Percentiles rank a stretch among this genome's conserved stretches.
Evolutionary conservation across 805 yeast species (phyloP).

Genomic region (Hanseniaspora clermontiae): DNA sequence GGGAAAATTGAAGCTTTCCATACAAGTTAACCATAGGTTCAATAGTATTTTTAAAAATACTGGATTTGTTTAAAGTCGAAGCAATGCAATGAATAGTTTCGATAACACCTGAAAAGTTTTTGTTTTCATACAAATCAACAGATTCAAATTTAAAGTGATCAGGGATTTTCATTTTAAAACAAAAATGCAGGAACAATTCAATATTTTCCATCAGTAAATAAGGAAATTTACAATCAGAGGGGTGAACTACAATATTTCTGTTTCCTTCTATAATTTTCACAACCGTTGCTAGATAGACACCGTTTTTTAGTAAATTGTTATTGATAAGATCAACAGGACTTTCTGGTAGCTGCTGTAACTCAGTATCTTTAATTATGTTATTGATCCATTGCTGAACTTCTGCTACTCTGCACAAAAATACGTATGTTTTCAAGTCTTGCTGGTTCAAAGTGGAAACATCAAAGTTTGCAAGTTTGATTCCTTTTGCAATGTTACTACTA

Average conservation of each 20-base stretch:
- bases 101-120: constrained; percentile 84
- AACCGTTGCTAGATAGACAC: constrained; percentile 70
- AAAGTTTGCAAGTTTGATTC: background rate
- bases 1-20: constrained; percentile 46
- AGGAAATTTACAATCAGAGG: constrained; percentile 52
- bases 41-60: constrained; percentile 37
- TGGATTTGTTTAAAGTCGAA: constrained; percentile 43
- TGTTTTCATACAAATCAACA: constrained; percentile 84
- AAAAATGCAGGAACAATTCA: constrained; percentile 61
- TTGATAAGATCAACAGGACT: constrained; percentile 36
- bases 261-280: constrained; percentile 62
- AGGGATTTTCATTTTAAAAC: constrained; percentile 64
- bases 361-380: constrained; percentile 41
- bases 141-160: constrained; percentile 80
- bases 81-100: constrained; percentile 85
- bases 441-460: constrained; percentile 4
- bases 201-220: constrained; percentile 90
- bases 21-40: constrained; percentile 52
- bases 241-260: constrained; percentile 40
- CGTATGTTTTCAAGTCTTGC: constrained; percentile 41
- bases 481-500: background rate
- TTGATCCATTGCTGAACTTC: constrained; percentile 80
- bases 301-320: constrained; percentile 63
- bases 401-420: constrained; percentile 64
- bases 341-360: constrained; percentile 20